These are phyloP conservation scores for Mychonastes homosphaera DNA, from an alignment of 139 green algal genomes.

Conservation along the genomic window DNA sequence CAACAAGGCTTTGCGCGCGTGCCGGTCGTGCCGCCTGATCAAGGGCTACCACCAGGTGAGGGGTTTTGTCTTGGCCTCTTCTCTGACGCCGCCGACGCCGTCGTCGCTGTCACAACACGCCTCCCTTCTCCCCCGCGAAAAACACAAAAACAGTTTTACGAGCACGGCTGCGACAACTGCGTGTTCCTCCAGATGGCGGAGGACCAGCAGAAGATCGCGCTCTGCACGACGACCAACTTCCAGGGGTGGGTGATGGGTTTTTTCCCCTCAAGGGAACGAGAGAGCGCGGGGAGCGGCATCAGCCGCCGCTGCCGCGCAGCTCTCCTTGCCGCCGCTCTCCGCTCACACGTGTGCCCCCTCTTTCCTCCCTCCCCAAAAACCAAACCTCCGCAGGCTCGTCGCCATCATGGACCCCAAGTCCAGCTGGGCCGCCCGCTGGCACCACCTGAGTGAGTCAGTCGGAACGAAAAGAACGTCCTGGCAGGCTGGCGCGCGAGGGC, in stretches of 20 bases:
- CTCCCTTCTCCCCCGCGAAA: not conserved
- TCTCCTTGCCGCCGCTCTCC: not conserved
- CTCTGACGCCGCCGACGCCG: not conserved
- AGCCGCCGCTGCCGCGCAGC: not conserved
- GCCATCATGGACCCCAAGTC: slow-evolving; percentile 48
- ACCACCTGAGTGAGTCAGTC: slow-evolving; percentile 33
- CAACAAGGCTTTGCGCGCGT: slow-evolving; percentile 41
- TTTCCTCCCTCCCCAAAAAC: no score
- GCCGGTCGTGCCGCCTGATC: slow-evolving; percentile 36
- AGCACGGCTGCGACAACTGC: slow-evolving; percentile 68
- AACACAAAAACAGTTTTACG: slow-evolving; percentile 49
- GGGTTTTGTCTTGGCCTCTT: not conserved
- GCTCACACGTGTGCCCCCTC: not conserved
- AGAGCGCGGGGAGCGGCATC: not conserved
- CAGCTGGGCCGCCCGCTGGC: slow-evolving; percentile 61
- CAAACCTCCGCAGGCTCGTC: slow-evolving; percentile 52
- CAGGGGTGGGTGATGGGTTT: slow-evolving; percentile 32
- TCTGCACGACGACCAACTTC: slow-evolving; percentile 69
- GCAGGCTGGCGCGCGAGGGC: not conserved
- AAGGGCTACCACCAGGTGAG: slow-evolving; percentile 37
- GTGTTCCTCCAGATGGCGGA: slow-evolving; percentile 41
- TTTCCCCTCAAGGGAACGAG: not conserved
- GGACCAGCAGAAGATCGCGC: slow-evolving; percentile 38
- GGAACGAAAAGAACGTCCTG: not conserved
- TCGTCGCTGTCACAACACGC: not conserved